Conservation (phyloP, 2,329 filamentous ascomycete species). For the Hypocrella siamensis region DNA sequence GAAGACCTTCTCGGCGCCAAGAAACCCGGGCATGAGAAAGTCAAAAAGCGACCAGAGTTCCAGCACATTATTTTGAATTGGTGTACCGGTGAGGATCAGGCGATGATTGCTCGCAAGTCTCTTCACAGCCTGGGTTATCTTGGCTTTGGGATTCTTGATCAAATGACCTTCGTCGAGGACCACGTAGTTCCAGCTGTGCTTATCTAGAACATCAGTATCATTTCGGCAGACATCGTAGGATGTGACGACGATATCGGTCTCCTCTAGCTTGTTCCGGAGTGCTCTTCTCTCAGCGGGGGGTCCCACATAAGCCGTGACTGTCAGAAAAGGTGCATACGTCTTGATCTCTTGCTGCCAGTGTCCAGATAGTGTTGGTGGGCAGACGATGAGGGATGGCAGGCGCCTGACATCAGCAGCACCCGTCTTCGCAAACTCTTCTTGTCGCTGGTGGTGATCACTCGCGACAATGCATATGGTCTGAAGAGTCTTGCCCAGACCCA, state of each 20-base stretch:
- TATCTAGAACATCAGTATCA: constrained; percentile 69
- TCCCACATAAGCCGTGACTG: constrained; percentile 79
- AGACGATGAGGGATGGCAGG: constrained; percentile 85
- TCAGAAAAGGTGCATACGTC: constrained; percentile 87
- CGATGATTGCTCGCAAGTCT: constrained; percentile 80
- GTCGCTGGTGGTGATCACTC: constrained; percentile 87
- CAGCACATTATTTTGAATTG: constrained; percentile 94
- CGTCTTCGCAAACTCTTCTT: constrained; percentile 77
- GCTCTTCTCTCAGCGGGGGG: constrained; percentile 65
- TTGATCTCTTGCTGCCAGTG: constrained; percentile 99
- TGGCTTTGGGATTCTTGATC: constrained; percentile 97
- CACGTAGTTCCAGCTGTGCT: constrained; percentile 91
- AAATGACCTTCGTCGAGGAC: constrained; percentile 94
- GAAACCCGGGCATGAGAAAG: constrained; percentile 96
- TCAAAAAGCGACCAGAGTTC: constrained; percentile 97
- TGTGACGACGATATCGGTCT: constrained; percentile 87
- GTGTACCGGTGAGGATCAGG: constrained; percentile 88
- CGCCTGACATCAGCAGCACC: constrained; percentile 61
- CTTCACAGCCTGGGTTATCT: constrained; percentile 89
- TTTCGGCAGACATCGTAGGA: constrained; percentile 98
- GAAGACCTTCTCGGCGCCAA: constrained; percentile 91
- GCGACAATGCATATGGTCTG: constrained; percentile 97
- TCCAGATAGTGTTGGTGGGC: constrained; percentile 86
- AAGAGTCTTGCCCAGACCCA: constrained; percentile 95
- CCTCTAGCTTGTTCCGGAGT: constrained; percentile 51